Percentiles rank a stretch among this genome's conserved stretches.
Conservation (phyloP, 495 filamentous ascomycete species). For the Neurospora hispaniola region DNA sequence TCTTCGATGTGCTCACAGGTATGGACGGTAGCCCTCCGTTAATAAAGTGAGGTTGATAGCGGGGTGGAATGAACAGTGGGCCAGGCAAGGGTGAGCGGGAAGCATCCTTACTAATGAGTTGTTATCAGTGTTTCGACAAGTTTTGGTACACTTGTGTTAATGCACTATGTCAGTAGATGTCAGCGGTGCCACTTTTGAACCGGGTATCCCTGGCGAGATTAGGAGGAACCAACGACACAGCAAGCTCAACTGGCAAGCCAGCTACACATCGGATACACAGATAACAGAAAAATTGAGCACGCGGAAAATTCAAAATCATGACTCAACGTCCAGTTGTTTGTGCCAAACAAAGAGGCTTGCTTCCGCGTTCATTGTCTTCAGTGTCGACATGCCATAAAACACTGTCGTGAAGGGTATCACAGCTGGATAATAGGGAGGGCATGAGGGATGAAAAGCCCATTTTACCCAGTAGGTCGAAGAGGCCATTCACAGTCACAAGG, state of each 20-base stretch:
- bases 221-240: not conserved
- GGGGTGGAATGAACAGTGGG: not conserved
- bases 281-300: not conserved
- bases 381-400: not conserved
- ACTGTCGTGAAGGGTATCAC: not conserved
- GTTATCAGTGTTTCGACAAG: not conserved
- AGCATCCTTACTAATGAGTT: not conserved
- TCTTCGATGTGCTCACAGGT: not conserved
- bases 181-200: not conserved
- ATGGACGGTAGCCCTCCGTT: not conserved
- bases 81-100: not conserved
- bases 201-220: not conserved
- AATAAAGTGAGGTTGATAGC: not conserved
- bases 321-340: not conserved
- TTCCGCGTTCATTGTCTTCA: not conserved
- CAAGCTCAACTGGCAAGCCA: not conserved
- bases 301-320: not conserved
- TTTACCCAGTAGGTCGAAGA: not conserved
- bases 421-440: not conserved
- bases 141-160: accelerated
- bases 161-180: not conserved
- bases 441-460: not conserved
- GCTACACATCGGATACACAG: not conserved
- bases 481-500: not conserved
- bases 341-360: not conserved